phyloP scores from a whole-genome alignment of 139 green algal species.

The Astrephomene gubernaculifera region DNA sequence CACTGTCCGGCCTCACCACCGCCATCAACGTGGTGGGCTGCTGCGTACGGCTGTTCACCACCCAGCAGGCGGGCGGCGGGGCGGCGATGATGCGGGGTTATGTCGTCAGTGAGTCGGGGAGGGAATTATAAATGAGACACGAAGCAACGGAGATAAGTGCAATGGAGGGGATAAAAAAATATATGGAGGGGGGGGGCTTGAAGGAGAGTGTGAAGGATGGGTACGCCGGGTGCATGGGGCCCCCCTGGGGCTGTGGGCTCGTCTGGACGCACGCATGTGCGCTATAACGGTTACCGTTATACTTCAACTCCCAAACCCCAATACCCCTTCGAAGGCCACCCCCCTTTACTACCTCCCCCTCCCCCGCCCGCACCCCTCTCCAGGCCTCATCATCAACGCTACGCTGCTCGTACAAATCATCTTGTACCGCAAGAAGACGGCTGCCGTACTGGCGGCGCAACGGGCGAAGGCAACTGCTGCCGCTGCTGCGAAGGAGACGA shows the following conservation, averaged over 20 bases:
- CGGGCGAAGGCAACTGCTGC: constrained; percentile 27
- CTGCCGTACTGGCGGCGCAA: not conserved
- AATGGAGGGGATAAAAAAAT: too few relatives aligned
- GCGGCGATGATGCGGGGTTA: constrained; percentile 80
- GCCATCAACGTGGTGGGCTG: constrained; percentile 74
- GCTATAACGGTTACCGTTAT: too few relatives aligned
- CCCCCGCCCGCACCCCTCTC: not conserved
- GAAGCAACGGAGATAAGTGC: too few relatives aligned
- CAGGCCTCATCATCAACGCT: constrained; percentile 63
- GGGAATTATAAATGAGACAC: not conserved
- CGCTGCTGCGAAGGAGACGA: not conserved
- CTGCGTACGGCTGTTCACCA: constrained; percentile 82
- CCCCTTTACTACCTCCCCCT: not conserved
- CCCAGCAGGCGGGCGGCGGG: constrained; percentile 73
- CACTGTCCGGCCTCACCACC: constrained; percentile 79
- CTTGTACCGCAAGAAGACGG: constrained; percentile 59
- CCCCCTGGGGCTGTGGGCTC: too few relatives aligned
- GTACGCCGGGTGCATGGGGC: too few relatives aligned
- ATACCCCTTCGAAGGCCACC: too few relatives aligned
- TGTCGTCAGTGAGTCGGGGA: constrained; percentile 67
- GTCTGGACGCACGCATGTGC: too few relatives aligned
- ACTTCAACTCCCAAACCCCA: too few relatives aligned
- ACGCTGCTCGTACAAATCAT: constrained; percentile 64
- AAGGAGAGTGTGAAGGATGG: too few relatives aligned
- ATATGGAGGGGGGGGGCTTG: too few relatives aligned